phyloP scores from a whole-genome alignment of 2,329 filamentous ascomycete genomes.

The Scleromitrula shiraiana region DNA sequence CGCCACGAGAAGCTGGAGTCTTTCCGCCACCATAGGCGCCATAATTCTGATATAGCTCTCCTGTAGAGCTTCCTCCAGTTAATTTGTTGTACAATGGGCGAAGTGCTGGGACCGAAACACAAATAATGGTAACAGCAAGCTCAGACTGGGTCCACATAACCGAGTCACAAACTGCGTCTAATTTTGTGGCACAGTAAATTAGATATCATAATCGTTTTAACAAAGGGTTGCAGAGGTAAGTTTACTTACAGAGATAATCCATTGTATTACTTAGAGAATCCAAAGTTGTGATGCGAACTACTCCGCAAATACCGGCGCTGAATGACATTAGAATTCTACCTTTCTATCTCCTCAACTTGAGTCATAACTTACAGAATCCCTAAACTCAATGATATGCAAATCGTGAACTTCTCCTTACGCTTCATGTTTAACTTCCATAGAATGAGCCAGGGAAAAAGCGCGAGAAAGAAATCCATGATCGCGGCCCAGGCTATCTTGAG shows the following conservation, averaged over 20 bases:
- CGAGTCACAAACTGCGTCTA: conserved; percentile 5
- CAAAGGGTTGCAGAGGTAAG: too few species aligned
- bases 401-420: conserved; percentile 2
- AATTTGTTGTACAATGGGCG: conserved; percentile 2
- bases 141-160: conserved; percentile 7
- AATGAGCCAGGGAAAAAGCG: not conserved
- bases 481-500: not conserved
- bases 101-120: conserved; percentile 2
- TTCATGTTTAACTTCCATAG: conserved; percentile 4
- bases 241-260: conserved; percentile 2
- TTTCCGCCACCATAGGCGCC: not conserved
- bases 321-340: not conserved
- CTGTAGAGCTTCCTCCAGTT: not conserved
- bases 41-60: conserved; percentile 2
- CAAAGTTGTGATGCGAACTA: not conserved
- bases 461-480: conserved; percentile 4
- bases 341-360: not conserved
- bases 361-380: not conserved
- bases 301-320: not conserved
- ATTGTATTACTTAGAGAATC: not conserved
- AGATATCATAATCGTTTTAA: too few species aligned
- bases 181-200: too few species aligned
- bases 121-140: not conserved
- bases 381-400: conserved; percentile 1
- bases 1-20: not conserved